Conservation (phyloP, 1,284 basidiomycete genomes). For the Heterobasidion occidentale region DNA sequence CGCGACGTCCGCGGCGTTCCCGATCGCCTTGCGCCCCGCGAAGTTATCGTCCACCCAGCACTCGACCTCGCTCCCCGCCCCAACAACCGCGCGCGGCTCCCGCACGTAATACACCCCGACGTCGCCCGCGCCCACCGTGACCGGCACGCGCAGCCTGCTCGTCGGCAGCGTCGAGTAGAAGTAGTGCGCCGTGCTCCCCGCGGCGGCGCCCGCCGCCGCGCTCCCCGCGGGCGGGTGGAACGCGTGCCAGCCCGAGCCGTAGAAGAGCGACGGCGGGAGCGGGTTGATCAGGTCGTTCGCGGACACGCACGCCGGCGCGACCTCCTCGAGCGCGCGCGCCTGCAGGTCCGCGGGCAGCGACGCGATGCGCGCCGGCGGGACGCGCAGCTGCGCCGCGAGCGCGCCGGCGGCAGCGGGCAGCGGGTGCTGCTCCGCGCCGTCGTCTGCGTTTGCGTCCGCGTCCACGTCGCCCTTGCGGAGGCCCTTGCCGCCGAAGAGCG, state of each 20-base stretch:
- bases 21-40: conserved; percentile 48
- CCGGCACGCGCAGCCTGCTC: conserved; percentile 69
- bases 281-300: conserved; percentile 95
- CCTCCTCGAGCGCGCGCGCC: conserved; percentile 64
- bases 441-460: conserved; percentile 13
- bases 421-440: conserved; percentile 8
- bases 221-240: conserved; percentile 57
- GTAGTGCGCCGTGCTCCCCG: conserved; percentile 56
- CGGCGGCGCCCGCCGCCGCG: conserved; percentile 23
- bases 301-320: conserved; percentile 83
- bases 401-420: conserved; percentile 20
- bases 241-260: conserved; percentile 82
- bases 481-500: conserved; percentile 69
- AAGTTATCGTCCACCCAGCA: conserved; percentile 88
- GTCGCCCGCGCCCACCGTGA: conserved; percentile 70
- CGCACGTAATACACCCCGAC: conserved; percentile 73
- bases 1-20: conserved; percentile 50
- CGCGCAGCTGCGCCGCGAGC: conserved; percentile 29
- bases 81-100: conserved; percentile 46
- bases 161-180: conserved; percentile 81
- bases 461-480: conserved; percentile 47
- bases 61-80: conserved; percentile 57
- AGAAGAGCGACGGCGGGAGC: conserved; percentile 81
- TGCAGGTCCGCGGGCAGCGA: conserved; percentile 54
- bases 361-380: conserved; percentile 70